Conservation (phyloP, 306 rosid genomes). For the Pachyrhizus erosus region DNA sequence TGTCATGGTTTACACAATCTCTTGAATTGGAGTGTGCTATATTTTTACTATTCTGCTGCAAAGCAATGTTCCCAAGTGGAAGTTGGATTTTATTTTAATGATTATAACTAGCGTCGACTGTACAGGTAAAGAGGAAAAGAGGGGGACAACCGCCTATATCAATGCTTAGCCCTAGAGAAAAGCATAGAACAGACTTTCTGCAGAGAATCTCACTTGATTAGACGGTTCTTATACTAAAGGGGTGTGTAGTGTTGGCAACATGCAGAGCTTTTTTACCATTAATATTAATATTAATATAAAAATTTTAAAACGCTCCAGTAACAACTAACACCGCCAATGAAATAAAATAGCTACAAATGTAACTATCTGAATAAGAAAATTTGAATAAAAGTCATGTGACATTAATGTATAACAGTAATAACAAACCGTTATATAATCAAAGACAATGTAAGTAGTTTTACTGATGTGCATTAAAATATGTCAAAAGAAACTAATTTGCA, state of each 20-base stretch:
- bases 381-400: not conserved
- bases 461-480: not conserved
- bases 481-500: not conserved
- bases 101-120: not conserved
- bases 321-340: conserved; percentile 31
- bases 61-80: not conserved
- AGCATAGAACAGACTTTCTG: conserved; percentile 19
- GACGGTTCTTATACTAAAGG: not conserved
- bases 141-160: not conserved
- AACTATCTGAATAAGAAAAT: not conserved
- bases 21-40: not conserved
- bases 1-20: not conserved
- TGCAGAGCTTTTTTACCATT: not conserved
- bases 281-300: no score
- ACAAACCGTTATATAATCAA: not conserved
- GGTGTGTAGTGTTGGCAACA: not conserved
- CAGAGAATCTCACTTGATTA: conserved; percentile 19
- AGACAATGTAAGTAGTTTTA: not conserved
- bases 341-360: not conserved
- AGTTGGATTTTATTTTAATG: not conserved
- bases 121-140: not conserved
- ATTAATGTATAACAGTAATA: no score
- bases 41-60: not conserved
- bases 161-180: conserved; percentile 29
- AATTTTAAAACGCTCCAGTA: not conserved